Percentiles rank a stretch among this genome's conserved stretches.
Conservation (phyloP, 257 asterid genomes). For the Solanum ahanhuiri region DNA sequence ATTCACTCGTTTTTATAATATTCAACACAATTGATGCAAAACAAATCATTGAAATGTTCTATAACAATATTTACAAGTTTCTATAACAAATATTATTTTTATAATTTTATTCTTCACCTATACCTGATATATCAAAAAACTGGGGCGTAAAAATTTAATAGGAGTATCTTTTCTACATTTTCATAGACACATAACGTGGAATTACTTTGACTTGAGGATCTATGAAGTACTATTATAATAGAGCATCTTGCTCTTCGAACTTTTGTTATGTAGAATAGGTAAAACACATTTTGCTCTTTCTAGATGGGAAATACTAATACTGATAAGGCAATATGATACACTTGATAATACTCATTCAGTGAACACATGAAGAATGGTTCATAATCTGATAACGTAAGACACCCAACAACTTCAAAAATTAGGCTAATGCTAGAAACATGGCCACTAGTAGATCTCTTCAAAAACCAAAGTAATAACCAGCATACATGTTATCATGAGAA, state of each 20-base stretch:
- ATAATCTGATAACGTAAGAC: background rate
- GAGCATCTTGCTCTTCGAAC: background rate
- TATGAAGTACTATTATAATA: background rate
- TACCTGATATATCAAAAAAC: background rate
- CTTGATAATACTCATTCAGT: background rate
- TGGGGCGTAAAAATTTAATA: background rate
- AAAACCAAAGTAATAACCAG: background rate
- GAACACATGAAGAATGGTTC: background rate
- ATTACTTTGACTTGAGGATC: background rate
- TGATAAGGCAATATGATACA: background rate
- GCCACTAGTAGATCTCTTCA: background rate
- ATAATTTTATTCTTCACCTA: background rate
- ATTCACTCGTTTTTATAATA: too few relatives aligned
- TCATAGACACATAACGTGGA: background rate
- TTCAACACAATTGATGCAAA: background rate
- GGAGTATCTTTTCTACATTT: background rate
- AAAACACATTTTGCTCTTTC: background rate
- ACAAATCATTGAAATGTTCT: background rate
- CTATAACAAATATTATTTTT: too few relatives aligned
- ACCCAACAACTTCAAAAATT: background rate
- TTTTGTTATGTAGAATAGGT: background rate
- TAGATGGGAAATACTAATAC: background rate
- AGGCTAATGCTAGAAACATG: background rate
- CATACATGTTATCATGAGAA: background rate
- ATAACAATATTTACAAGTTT: background rate